These are phyloP conservation scores for Leptographium wingfieldii DNA, from an alignment of 2,329 filamentous ascomycete species.

Conservation along the genomic window DNA sequence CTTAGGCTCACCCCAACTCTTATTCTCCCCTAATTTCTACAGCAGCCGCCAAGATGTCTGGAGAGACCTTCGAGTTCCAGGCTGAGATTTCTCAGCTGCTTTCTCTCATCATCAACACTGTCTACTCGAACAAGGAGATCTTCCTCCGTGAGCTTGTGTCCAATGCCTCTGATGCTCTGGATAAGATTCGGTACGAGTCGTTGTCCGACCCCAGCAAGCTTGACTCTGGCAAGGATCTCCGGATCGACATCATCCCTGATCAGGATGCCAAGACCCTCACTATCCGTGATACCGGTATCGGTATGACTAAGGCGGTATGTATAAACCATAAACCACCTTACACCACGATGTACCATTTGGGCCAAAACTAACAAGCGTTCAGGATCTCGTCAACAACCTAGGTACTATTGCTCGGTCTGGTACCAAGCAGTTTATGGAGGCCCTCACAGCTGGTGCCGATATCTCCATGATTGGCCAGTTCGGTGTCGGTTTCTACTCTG, in stretches of 20 bases:
- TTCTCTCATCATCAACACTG: slow-evolving; percentile 99
- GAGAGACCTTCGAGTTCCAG: slow-evolving; percentile 98
- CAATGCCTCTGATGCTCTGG: slow-evolving; percentile 96
- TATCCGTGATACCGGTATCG: slow-evolving; percentile 96
- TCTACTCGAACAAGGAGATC: slow-evolving; percentile 99
- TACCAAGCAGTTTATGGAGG: slow-evolving; percentile 99
- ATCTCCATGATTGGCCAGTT: slow-evolving; percentile 99
- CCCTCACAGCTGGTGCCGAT: slow-evolving; percentile 92
- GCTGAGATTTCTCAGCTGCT: slow-evolving; percentile 99
- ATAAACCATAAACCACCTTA: neutral
- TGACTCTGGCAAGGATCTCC: slow-evolving; percentile 92
- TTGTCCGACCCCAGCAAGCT: slow-evolving; percentile 96
- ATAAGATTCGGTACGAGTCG: slow-evolving; percentile 99
- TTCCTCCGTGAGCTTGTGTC: slow-evolving; percentile 98
- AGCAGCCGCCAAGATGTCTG: slow-evolving; percentile 59
- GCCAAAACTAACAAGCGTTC: neutral
- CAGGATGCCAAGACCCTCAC: slow-evolving; percentile 96
- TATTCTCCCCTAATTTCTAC: neutral
- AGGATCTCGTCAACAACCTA: slow-evolving; percentile 99
- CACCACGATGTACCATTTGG: neutral
- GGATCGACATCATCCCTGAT: slow-evolving; percentile 97
- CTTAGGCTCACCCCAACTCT: neutral
- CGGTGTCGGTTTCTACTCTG: slow-evolving; percentile 99
- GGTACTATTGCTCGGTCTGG: slow-evolving; percentile 98
- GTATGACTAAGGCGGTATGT: slow-evolving; percentile 99